Base-by-base conservation (phyloP, 352 stramenopile genomes). In the Phytophthora idaei region DNA sequence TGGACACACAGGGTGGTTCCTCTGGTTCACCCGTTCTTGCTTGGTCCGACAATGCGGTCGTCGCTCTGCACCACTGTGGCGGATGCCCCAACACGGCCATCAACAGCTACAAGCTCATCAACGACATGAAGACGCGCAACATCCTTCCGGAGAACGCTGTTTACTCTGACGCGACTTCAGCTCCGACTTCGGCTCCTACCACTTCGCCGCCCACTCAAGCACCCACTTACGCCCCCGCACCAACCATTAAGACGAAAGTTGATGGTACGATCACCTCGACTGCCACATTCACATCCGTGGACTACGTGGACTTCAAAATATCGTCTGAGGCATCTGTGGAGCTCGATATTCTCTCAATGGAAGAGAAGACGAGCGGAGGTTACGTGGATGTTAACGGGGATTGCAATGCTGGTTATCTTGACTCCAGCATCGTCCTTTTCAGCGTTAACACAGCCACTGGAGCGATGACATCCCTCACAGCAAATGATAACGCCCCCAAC, bases 31-130 rank as follows among this genome's bases (percentile, higher is more conserved):
- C 83, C 0, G 75, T 93, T 9, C 68, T 95, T 46, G 68, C 72
- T 11, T 83, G 60, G 67, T 58, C 31, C 0, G 87, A 95, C 60
- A 92, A 93, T 31, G 31, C 65, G 0, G 87, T 95, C n/a, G 70
- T 93, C 2, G 87, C 70, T 1, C 67, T 95, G 4, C 87, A 93
- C 58, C 86, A 93, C 57, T 95, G 87, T 49, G 87, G 87, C 12
- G 87, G 85, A 1, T 95, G 87, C 29, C 82, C 81, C n/a, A 95
- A 95, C 69, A 89, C 80, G 2, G 83, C 81, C 9, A 84, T 93
- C 54, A 91, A 90, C 64, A 81, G 64, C 44, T 66, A 90, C 54
- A 83, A 83, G 46, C 80, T 94, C 51, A 50, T 91, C 9, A 67
- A 67, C 11, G 71, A 92, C 39, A 66, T 94, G 61, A 81, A 59